Base-by-base conservation (phyloP, 352 stramenopile genomes). In the Pythium grandisporangium region DNA sequence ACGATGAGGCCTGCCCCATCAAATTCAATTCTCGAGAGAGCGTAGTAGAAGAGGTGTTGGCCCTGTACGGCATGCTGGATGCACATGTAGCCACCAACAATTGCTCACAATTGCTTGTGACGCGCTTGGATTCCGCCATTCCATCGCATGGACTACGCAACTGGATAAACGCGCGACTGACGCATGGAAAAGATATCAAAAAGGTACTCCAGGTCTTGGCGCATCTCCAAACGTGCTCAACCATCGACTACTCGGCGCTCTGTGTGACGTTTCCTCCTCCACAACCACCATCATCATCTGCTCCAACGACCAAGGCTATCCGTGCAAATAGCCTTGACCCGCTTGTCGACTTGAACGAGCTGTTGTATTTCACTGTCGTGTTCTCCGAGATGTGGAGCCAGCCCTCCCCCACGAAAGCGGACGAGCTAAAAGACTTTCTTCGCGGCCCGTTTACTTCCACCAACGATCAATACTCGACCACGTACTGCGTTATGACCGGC, bases 291-390 rank as follows among this genome's bases (percentile, higher is more conserved):
- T n/a, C n/a, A n/a, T n/a, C n/a, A n/a, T n/a, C n/a, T n/a, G n/a
- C n/a, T n/a, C n/a, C n/a, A 21, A 48, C 14, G 42, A 48, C 22
- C 17, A 27, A 32, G 14, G 27, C 8, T 14, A 1, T 32, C 8
- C 14, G 27, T 14, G 14, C 8, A 32, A 32, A 8, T 8, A 8
- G 27, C 3, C 29, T 26, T 10, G 42, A 56, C 13, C 29, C 22
- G 6, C 14, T 56, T 12, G 22, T 23, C 13, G 49, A 30, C 21
- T 4, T 27, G 25, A 50, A 19, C 26, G 2, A 30, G 24, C 29
- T 61, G 42, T 35, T 61, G 19, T 61, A 57, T 37, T 48, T 42
- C n/a, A 7, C 56, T 3, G 54, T 63, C 37, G 50, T 59, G 24
- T 59, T 48, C 36, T 59, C 50, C 4, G 55, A 63, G 37, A 32